A percentile compares a stretch with the other conserved stretches of the same genome.
phyloP scores from a whole-genome alignment of 208 protist genomes.

The Leishmania arabica region DNA sequence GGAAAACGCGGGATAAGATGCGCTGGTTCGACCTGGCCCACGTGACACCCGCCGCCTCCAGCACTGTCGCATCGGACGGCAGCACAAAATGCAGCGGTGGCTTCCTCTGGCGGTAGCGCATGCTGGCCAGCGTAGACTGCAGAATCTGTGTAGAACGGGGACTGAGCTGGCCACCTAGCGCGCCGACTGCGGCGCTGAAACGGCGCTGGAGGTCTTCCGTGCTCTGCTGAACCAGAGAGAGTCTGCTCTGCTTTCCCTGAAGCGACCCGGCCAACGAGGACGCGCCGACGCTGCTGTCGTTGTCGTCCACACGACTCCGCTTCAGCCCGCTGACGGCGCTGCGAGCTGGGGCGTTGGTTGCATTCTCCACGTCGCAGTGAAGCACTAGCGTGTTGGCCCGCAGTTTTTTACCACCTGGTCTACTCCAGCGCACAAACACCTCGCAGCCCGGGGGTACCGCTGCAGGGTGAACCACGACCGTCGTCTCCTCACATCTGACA shows the following conservation, averaged over 20 bases:
- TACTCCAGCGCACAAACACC: conserved; percentile 63
- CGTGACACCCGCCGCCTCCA: conserved; percentile 28
- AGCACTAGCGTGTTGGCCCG: conserved; percentile 37
- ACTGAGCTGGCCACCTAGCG: neutral
- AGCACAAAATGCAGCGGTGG: conserved; percentile 67
- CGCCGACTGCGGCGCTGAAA: conserved; percentile 7
- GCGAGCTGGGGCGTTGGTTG: neutral
- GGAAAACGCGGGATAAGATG: conserved; percentile 75
- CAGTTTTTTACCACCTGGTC: conserved; percentile 40
- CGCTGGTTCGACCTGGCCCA: conserved; percentile 70
- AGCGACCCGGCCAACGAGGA: conserved; percentile 20
- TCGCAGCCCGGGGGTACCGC: conserved; percentile 36
- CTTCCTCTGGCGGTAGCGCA: conserved; percentile 32
- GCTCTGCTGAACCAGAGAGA: conserved; percentile 19
- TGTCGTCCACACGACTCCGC: conserved; percentile 10
- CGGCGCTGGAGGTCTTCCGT: conserved; percentile 37
- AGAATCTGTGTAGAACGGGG: conserved; percentile 27
- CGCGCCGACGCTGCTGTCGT: conserved; percentile 2
- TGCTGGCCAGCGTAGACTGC: conserved; percentile 42
- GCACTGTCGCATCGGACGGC: neutral
- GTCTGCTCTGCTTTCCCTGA: conserved; percentile 5
- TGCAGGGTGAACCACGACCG: conserved; percentile 26
- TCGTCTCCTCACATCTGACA: neutral
- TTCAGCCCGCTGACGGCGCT: conserved; percentile 12
- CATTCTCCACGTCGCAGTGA: conserved; percentile 31